Conservation (phyloP, 768 basidiomycete species). For the Tulasnella sp. region DNA sequence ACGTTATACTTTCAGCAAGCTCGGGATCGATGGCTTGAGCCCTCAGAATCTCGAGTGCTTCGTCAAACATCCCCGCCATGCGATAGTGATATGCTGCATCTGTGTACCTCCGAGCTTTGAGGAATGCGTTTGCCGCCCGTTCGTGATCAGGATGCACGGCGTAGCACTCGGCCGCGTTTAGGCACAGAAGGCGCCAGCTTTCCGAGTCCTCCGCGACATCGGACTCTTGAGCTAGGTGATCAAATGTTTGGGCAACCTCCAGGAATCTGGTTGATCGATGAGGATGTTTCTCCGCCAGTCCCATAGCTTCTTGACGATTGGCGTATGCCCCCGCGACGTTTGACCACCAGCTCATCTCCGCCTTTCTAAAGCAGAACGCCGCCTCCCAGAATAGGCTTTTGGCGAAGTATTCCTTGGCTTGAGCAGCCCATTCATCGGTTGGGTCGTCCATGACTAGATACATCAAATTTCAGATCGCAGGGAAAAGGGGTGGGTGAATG, state of each 20-base stretch:
- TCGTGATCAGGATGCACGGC: neutral
- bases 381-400: conserved; percentile 1
- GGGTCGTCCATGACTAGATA: neutral
- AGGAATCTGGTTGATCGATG: neutral
- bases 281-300: neutral
- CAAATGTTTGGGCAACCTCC: neutral
- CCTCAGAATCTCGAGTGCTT: neutral
- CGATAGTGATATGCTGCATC: conserved; percentile 19
- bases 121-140: neutral
- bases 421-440: conserved; percentile 5
- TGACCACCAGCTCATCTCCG: neutral
- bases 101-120: conserved; percentile 10
- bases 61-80: conserved; percentile 20
- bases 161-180: conserved; percentile 22
- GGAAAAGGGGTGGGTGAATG: neutral
- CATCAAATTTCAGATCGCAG: too few relatives aligned
- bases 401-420: conserved; percentile 17
- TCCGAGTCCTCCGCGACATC: neutral
- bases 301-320: neutral
- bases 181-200: neutral
- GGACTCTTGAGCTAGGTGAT: neutral
- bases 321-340: neutral
- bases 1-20: conserved; percentile 41
- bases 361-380: conserved; percentile 25
- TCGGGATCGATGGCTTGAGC: conserved; percentile 39